Base-by-base conservation (phyloP, 176 grass and related monocot genomes). In the Dendrocalamus sinicus region DNA sequence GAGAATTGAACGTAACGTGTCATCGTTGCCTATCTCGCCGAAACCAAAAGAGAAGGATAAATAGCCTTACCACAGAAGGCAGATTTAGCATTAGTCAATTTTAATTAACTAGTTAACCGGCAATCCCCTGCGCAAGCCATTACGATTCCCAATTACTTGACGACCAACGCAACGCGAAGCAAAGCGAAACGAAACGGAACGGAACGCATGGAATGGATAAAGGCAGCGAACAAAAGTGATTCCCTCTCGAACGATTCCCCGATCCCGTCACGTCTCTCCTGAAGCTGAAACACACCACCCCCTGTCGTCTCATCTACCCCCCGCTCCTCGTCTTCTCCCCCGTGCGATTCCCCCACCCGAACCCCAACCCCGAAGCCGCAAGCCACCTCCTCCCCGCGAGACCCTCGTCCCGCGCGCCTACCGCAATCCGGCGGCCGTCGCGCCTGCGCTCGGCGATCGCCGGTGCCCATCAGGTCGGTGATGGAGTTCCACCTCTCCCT, bases 201-300 rank as follows among this genome's bases (percentile, higher is more conserved):
- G 35, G 35, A 44, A 44, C 43, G 85, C 75, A 43, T 8, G 81
- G 89, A 84, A 43, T 8, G 81, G 89, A 88, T 88, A 80, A 87
- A 88, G 62, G 84, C 11, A 88, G 81, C 12, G 81, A 91, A 91
- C 76, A 75, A 81, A 81, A 88, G 17, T 67, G 43, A 90, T 86
- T 35, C 81, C 72, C 8, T 66, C 84, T 54, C 35, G 22, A 48
- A 76, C 73, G 79, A 83, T 87, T 83, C 63, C 80, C n/a, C 85
- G 75, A 76, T 88, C 89, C 81, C 89, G 85, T 88, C 81, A 91
- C 89, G 89, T 76, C 89, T 84, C 89, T 86, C 81, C 76, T 30
- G 13, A 15, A 14, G 12, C 61, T 7, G 9, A 81, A 64, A 80
- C 75, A 61, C 71, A 75, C 84, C 30, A 43, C 75, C 50, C 14